Evolutionary conservation across 2,329 filamentous ascomycete species (phyloP), one percentile per base, ranked within the genome.

Genomic region (Exophiala mesophila): DNA sequence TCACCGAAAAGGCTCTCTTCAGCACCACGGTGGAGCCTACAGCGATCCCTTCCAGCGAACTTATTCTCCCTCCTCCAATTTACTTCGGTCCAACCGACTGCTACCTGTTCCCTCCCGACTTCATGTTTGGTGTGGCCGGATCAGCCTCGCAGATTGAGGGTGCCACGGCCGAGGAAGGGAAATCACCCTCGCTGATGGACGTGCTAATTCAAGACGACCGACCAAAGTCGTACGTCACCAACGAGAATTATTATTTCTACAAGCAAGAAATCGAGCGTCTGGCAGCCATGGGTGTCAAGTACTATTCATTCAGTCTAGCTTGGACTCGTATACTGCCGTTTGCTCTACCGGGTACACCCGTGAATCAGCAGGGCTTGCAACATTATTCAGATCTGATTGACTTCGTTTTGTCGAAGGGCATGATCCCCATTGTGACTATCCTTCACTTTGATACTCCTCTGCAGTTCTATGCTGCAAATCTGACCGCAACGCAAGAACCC

Each of bases 31-130:
- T 76, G 2, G 65, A 62, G 3, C 73, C 77, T 0, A 80, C 75
- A 0, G 67, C 76, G 0, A 59, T 81, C 1, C 71, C 76, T 0
- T 74, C 65, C 1, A 71, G 62, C 39, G 74, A 80, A 43, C 64
- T 81, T 1, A 61, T 79, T 4, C 63, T 77, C 0, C 77, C 77
- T 0, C 76, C 77, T 0, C 56, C 63, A 1, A 69, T 73, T 36
- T 74, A 73, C 45, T 73, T 75, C 41, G 64, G 63, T 0, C 67
- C 72, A 7, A 50, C 47, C 3, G 51, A 54, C 19, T 52, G 49
- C 37, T 54, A 49, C 18, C 35, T 41, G 35, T 64, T 67, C 19
- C 65, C 64, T 0, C 39, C 57, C 0, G 62, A 63, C 10, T 72
- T 72, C 39, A 57, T 63, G 41, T 70, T 68, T 53, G 68, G 68